Evolutionary conservation across 116 monocot genomes (phyloP).

Genomic region (Iris pallida): DNA sequence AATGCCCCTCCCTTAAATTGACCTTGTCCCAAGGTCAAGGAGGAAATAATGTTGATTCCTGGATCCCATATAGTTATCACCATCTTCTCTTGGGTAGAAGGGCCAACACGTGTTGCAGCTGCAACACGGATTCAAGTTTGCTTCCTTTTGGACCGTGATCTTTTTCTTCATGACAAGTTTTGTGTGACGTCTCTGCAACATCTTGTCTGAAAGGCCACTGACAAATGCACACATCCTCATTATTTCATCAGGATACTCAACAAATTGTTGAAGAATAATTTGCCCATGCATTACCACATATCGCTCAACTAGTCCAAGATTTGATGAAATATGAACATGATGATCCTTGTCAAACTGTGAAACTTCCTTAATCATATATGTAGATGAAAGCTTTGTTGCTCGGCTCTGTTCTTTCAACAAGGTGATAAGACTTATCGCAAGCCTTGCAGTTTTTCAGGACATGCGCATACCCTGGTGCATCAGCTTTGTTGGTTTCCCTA

Average conservation of each 20-base stretch:
- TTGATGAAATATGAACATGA: constrained; percentile 72
- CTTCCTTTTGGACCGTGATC: constrained; percentile 43
- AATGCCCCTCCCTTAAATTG: too few relatives aligned
- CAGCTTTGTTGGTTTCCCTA: constrained; percentile 73
- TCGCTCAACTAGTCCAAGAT: constrained; percentile 62
- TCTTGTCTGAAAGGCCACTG: too few relatives aligned
- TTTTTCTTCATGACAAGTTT: constrained; percentile 78
- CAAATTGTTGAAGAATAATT: too few relatives aligned
- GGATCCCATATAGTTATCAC: too few relatives aligned
- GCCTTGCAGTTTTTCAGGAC: constrained; percentile 81
- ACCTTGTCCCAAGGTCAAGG: too few relatives aligned
- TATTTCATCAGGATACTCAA: too few relatives aligned
- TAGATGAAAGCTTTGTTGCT: constrained; percentile 73
- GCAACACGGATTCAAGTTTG: constrained; percentile 77
- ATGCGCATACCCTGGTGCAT: constrained; percentile 79
- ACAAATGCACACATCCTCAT: too few relatives aligned
- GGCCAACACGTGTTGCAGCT: constrained; percentile 46
- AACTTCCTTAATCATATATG: constrained; percentile 70
- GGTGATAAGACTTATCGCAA: constrained; percentile 71
- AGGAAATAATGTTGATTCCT: too few relatives aligned
- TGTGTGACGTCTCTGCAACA: constrained; percentile 69
- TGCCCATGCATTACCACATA: constrained; percentile 86
- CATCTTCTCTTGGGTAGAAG: too few relatives aligned
- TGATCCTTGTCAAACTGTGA: constrained; percentile 56
- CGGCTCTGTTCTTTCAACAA: constrained; percentile 81